Base-by-base conservation (phyloP, 2,329 filamentous ascomycete species). In the Calonectria pteridis region DNA sequence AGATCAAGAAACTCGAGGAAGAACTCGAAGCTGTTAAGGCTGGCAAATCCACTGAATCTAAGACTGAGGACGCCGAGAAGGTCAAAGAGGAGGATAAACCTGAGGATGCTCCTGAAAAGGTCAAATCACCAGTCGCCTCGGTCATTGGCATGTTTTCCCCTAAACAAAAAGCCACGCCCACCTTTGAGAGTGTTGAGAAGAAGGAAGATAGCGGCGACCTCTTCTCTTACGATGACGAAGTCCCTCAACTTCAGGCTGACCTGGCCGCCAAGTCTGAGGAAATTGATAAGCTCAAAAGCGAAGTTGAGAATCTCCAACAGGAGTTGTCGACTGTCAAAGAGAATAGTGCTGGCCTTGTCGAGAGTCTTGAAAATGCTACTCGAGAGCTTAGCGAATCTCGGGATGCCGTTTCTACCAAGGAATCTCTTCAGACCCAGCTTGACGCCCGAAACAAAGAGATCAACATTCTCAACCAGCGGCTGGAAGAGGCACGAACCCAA, bases 161-260 rank as follows among this genome's bases (percentile, higher is more conserved):
- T 4, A 88, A 84, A 75, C 85, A 88, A 43, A 87, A 86, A 73
- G 76, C 84, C 6, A 77, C 84, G 59, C 78, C 80, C 26, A 76
- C 81, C 26, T 33, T 72, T 13, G 81, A 84, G 37, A 81, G 84
- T 10, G 70, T 74, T 10, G 76, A 71, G 2, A 70, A 73, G 9
- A 81, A 81, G 75, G 77, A 82, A 4, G 83, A 85, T 6, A 86
- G 84, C 23, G 94, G 96, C 76, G 94, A 98, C 63, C 94, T 98
- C 84, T 98, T 98, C 85, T 98, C 95, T 0, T 97, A 95, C 79
- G 96, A 98, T 72, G 93, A 93, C 65, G 96, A 98, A 84, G 88
- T 97, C 18, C 94, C 94, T 4, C 91, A 94, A 68, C 86, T 98
- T n/a, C 93, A 97, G 80, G 89, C 90, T 1, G 93, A 97, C 77